phyloP scores from a whole-genome alignment of 1,284 basidiomycete genomes.

The Leccinum insigne region DNA sequence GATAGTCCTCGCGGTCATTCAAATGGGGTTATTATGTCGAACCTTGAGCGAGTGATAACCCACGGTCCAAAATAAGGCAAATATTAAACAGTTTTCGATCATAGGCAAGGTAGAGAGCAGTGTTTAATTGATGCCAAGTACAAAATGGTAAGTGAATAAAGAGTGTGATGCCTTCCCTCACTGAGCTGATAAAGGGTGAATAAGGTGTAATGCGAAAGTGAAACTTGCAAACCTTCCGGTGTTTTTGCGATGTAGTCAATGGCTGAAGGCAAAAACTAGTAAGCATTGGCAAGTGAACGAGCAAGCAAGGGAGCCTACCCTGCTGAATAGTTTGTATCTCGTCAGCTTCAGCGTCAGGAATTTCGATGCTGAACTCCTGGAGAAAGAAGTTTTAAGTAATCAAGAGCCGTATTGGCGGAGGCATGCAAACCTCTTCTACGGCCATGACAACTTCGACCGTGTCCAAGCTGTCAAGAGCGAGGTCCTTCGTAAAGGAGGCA shows the following conservation, averaged over 20 bases:
- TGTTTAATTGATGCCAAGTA: constrained; percentile 24
- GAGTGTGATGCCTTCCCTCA: constrained; percentile 21
- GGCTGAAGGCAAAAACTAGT: constrained; percentile 49
- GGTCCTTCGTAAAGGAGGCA: constrained; percentile 84
- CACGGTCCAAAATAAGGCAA: constrained; percentile 2
- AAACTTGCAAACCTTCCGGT: constrained; percentile 69
- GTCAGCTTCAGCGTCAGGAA: constrained; percentile 98
- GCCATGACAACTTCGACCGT: constrained; percentile 99
- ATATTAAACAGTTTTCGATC: constrained; percentile 2
- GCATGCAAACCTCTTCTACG: constrained; percentile 85
- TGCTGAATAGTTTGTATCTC: constrained; percentile 94
- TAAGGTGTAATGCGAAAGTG: neutral
- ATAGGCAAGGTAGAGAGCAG: constrained; percentile 1
- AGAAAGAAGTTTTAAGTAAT: neutral
- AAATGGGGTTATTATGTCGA: constrained; percentile 11
- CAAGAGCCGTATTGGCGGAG: neutral
- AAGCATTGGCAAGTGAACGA: constrained; percentile 9
- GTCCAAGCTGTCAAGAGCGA: constrained; percentile 96
- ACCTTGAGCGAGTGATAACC: constrained; percentile 7
- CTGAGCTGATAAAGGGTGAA: constrained; percentile 25
- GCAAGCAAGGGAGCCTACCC: constrained; percentile 52
- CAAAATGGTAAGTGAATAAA: constrained; percentile 14
- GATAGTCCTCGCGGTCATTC: constrained; percentile 2
- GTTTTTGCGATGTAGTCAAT: constrained; percentile 98
- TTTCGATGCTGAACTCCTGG: constrained; percentile 89